A percentile compares a stretch with the other conserved stretches of the same genome.
Evolutionary conservation across 768 basidiomycete species (phyloP).

Genomic region (Suillus decipiens): DNA sequence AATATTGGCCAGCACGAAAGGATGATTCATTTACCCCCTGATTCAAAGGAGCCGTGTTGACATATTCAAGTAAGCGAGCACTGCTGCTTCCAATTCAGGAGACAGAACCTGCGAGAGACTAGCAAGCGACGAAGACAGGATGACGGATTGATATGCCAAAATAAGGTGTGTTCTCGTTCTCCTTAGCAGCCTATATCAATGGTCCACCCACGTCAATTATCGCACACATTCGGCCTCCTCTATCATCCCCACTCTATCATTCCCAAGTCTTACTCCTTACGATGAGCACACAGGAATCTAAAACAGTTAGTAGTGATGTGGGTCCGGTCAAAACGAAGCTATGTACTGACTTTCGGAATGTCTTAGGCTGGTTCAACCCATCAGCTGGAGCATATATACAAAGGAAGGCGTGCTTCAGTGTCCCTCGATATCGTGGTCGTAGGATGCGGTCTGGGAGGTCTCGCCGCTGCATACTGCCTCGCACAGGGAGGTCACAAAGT

Average conservation of each 20-base stretch:
- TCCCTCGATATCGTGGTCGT: slow-evolving; percentile 44
- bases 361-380: background rate
- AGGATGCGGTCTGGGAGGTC: slow-evolving; percentile 55
- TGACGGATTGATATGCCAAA: background rate
- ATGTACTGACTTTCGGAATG: background rate
- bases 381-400: slow-evolving; percentile 20
- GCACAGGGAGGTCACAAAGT: slow-evolving; percentile 50
- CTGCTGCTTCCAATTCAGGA: background rate
- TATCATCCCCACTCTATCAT: background rate
- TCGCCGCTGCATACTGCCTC: slow-evolving; percentile 47
- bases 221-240: background rate
- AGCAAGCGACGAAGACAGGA: background rate
- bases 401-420: slow-evolving; percentile 25
- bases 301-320: background rate
- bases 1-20: background rate
- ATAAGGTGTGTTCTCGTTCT: background rate
- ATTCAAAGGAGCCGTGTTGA: background rate
- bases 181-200: slow-evolving; percentile 6
- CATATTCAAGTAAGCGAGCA: background rate
- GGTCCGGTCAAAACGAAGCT: background rate
- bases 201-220: background rate
- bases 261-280: background rate
- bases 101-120: background rate
- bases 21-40: background rate
- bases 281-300: background rate